Evolutionary conservation across 441 rosid genomes (phyloP).

Genomic region (Pelargonium cotyledonis): DNA sequence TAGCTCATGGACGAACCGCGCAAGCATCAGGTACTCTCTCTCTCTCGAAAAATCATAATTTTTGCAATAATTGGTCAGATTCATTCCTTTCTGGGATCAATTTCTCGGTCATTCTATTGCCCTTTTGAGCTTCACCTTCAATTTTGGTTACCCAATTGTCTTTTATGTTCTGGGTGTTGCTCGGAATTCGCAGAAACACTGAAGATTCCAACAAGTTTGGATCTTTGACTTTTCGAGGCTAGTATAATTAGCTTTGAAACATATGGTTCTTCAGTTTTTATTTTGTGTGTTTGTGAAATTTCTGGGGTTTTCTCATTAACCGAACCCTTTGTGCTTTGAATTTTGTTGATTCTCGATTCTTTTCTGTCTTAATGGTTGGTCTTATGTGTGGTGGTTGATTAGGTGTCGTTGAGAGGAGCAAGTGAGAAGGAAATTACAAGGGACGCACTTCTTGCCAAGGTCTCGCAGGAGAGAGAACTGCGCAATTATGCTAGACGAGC

Average conservation of each 20-base stretch:
- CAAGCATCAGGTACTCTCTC: conserved; percentile 55
- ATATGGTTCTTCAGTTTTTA: background rate
- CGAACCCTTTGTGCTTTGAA: background rate
- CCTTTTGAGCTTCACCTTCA: background rate
- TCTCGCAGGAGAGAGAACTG: conserved; percentile 74
- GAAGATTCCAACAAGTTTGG: conserved; percentile 3
- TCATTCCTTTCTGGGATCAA: background rate
- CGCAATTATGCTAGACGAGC: conserved; percentile 74
- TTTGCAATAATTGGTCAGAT: background rate
- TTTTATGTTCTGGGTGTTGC: background rate
- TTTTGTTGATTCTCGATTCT: background rate
- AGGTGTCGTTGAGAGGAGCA: conserved; percentile 96
- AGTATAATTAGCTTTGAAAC: background rate
- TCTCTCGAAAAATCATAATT: conserved; percentile 1
- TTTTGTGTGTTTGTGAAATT: background rate
- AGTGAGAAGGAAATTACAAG: conserved; percentile 86
- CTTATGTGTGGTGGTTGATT: conserved; percentile 15
- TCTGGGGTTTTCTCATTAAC: background rate
- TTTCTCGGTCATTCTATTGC: background rate
- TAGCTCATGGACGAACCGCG: conserved; percentile 57
- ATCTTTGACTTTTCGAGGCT: background rate
- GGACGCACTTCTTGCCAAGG: conserved; percentile 83
- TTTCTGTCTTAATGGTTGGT: background rate
- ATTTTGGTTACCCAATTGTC: conserved; percentile 1
- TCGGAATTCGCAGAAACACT: background rate